Evolutionary conservation across 2,329 filamentous ascomycete genomes (phyloP).

Genomic region (Trichophyton simii): DNA sequence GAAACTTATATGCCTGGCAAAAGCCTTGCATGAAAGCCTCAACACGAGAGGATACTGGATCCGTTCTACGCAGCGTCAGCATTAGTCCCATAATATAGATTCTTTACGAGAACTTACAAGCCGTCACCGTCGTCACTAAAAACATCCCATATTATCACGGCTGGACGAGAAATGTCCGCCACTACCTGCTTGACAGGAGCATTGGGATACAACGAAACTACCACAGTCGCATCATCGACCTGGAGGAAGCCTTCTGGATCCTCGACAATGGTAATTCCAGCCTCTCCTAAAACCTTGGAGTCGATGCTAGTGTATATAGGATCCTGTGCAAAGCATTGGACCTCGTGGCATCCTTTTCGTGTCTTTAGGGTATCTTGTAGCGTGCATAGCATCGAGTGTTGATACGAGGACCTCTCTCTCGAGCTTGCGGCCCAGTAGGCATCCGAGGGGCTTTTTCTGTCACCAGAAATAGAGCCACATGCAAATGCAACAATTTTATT

Average conservation of each 20-base stretch:
- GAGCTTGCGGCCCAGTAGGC: neutral
- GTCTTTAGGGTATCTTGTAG: slow-evolving; percentile 13
- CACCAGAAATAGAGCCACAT: neutral
- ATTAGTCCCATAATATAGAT: neutral
- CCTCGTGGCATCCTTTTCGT: neutral
- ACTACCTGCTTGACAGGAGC: slow-evolving; percentile 29
- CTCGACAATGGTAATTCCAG: slow-evolving; percentile 18
- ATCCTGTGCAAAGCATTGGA: slow-evolving; percentile 21
- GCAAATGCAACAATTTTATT: slow-evolving; percentile 11
- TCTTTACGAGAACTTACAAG: neutral
- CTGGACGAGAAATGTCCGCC: slow-evolving; percentile 28
- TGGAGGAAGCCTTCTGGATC: slow-evolving; percentile 26
- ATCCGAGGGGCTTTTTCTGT: neutral
- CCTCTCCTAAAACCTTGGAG: slow-evolving; percentile 10
- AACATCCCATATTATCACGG: slow-evolving; percentile 20
- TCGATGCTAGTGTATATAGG: slow-evolving; percentile 18
- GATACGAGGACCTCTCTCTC: slow-evolving; percentile 6
- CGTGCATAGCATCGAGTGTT: slow-evolving; percentile 19
- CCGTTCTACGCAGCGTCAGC: neutral
- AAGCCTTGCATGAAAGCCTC: neutral
- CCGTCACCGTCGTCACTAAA: neutral
- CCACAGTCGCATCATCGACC: slow-evolving; percentile 26
- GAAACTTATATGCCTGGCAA: slow-evolving; percentile 10
- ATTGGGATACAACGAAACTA: slow-evolving; percentile 25
- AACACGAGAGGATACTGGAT: slow-evolving; percentile 9